A percentile compares a stretch with the other conserved stretches of the same genome.
Evolutionary conservation across 345 rosid species (phyloP).

Genomic region (Eucalyptus curtisii): DNA sequence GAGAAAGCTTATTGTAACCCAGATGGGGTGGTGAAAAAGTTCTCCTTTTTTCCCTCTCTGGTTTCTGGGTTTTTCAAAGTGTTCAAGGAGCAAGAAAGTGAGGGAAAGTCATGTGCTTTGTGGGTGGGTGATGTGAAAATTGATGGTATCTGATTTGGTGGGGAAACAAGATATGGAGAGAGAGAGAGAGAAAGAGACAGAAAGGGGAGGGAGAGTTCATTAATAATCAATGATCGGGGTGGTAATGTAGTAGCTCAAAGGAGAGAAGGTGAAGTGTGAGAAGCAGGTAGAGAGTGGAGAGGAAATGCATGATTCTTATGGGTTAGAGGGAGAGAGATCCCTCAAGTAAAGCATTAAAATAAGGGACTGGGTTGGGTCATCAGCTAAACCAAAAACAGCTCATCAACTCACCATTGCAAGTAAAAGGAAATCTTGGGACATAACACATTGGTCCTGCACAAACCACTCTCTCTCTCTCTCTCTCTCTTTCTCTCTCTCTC

Average conservation of each 20-base stretch:
- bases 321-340: background rate
- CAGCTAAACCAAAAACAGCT: background rate
- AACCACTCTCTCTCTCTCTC: background rate
- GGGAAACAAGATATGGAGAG: background rate
- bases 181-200: background rate
- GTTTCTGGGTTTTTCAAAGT: background rate
- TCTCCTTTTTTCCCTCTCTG: background rate
- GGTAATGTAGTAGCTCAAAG: background rate
- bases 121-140: background rate
- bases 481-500: background rate
- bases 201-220: background rate
- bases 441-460: background rate
- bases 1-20: background rate
- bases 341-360: background rate
- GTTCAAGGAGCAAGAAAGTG: background rate
- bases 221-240: background rate
- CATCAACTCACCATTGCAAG: background rate
- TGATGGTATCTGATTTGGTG: background rate
- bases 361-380: background rate
- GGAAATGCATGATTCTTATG: background rate
- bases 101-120: background rate
- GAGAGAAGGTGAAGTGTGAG: background rate
- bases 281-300: conserved; percentile 1
- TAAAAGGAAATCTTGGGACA: background rate
- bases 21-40: background rate